Conservation (phyloP, 2,329 filamentous ascomycete genomes). For the Pseudogymnoascus sp. region DNA sequence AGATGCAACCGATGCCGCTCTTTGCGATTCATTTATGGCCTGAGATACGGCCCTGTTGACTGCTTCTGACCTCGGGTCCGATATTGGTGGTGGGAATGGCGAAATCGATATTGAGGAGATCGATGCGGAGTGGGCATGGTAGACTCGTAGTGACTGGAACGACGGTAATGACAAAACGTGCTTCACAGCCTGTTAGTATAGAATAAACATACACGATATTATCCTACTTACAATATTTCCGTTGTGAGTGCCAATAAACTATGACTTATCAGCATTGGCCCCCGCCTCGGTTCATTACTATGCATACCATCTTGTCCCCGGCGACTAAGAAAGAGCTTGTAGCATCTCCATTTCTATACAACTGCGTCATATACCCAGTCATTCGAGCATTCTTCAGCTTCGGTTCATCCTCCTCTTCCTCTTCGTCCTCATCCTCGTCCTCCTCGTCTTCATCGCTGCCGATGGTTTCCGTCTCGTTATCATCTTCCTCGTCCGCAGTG, state of each 20-base stretch:
- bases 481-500: conserved; percentile 12
- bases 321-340: conserved; percentile 85
- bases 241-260: conserved; percentile 92
- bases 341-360: conserved; percentile 92
- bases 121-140: conserved; percentile 87
- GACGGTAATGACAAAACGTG: conserved; percentile 79
- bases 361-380: conserved; percentile 67
- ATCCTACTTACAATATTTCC: conserved; percentile 72
- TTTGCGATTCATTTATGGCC: conserved; percentile 19
- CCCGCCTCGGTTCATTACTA: not conserved
- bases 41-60: conserved; percentile 28
- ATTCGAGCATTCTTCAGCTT: conserved; percentile 86
- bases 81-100: conserved; percentile 62
- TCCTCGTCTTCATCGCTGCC: conserved; percentile 41
- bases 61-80: conserved; percentile 29
- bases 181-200: conserved; percentile 38
- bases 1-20: conserved; percentile 35
- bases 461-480: conserved; percentile 36
- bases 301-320: conserved; percentile 86
- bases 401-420: conserved; percentile 89
- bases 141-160: conserved; percentile 73
- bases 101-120: conserved; percentile 87
- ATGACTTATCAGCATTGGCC: conserved; percentile 28
- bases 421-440: conserved; percentile 61
- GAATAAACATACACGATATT: conserved; percentile 14